A percentile compares a stretch with the other conserved stretches of the same genome.
phyloP scores from a whole-genome alignment of 2,329 filamentous ascomycete genomes.

The Myriosclerotinia curreyana region DNA sequence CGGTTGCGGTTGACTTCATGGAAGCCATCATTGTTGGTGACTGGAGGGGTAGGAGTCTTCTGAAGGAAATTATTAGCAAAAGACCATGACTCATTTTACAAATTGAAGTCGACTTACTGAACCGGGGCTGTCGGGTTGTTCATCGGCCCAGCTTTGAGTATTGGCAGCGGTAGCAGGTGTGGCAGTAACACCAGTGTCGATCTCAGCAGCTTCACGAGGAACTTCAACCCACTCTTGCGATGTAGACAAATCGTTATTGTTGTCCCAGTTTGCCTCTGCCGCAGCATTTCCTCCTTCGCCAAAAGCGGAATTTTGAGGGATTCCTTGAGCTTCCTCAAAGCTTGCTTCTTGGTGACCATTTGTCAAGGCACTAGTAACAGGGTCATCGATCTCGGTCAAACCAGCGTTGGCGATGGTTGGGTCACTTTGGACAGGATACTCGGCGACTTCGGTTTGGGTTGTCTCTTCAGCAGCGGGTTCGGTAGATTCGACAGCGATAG shows the following conservation, averaged over 20 bases:
- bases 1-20: conserved; percentile 62
- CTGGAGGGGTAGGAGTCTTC: conserved; percentile 40
- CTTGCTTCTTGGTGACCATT: conserved; percentile 47
- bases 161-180: conserved; percentile 54
- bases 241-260: conserved; percentile 37
- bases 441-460: conserved; percentile 35
- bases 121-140: conserved; percentile 56
- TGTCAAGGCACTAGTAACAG: conserved; percentile 42
- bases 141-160: conserved; percentile 77
- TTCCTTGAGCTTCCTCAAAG: conserved; percentile 38
- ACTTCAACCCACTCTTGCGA: conserved; percentile 53
- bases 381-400: conserved; percentile 62
- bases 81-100: neutral
- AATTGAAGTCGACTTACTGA: conserved; percentile 43
- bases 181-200: conserved; percentile 62
- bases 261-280: conserved; percentile 65
- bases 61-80: conserved; percentile 25
- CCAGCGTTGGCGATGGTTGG: conserved; percentile 65
- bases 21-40: conserved; percentile 63
- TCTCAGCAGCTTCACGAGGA: conserved; percentile 70
- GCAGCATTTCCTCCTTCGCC: conserved; percentile 56
- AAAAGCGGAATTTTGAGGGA: conserved; percentile 51
- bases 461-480: conserved; percentile 39
- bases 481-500: conserved; percentile 37
- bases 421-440: conserved; percentile 51